Percentiles rank a stretch among this genome's conserved stretches.
Conservation (phyloP, 768 basidiomycete species). For the Leccinum fibrillosum region DNA sequence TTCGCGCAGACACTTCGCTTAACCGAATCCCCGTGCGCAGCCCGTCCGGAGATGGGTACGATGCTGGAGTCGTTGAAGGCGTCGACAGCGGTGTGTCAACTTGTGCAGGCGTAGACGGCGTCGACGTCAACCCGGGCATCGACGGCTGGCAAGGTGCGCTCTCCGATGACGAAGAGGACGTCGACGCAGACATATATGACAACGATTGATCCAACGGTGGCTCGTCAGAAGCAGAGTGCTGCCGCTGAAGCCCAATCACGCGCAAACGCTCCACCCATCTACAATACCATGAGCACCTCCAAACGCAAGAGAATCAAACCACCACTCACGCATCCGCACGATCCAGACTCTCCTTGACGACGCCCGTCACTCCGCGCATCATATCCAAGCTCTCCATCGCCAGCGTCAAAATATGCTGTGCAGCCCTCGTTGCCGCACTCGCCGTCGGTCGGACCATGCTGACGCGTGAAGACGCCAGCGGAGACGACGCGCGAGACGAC, state of each 20-base stretch:
- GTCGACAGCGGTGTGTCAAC: conserved; percentile 24
- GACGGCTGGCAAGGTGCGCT: conserved; percentile 14
- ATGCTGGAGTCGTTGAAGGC: conserved; percentile 26
- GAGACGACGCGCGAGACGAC: conserved; percentile 36
- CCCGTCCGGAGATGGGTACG: conserved; percentile 26
- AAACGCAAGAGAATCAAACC: background rate
- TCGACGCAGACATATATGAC: background rate
- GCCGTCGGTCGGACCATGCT: conserved; percentile 35
- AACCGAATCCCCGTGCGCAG: conserved; percentile 25
- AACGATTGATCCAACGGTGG: conserved; percentile 3
- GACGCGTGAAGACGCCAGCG: conserved; percentile 24
- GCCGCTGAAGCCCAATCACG: conserved; percentile 71
- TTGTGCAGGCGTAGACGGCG: conserved; percentile 31
- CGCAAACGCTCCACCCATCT: conserved; percentile 86
- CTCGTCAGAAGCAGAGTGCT: conserved; percentile 25
- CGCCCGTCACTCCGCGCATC: conserved; percentile 84
- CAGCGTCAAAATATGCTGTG: conserved; percentile 76
- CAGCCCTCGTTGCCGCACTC: conserved; percentile 65
- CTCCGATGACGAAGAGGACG: background rate
- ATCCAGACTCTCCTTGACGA: conserved; percentile 85
- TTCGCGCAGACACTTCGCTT: conserved; percentile 26
- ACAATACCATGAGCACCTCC: conserved; percentile 6
- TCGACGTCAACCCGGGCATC: conserved; percentile 29
- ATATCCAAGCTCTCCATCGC: conserved; percentile 92
- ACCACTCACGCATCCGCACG: conserved; percentile 74